Base-by-base conservation (phyloP, 2,329 filamentous ascomycete genomes). In the Metarhizium anisopliae region DNA sequence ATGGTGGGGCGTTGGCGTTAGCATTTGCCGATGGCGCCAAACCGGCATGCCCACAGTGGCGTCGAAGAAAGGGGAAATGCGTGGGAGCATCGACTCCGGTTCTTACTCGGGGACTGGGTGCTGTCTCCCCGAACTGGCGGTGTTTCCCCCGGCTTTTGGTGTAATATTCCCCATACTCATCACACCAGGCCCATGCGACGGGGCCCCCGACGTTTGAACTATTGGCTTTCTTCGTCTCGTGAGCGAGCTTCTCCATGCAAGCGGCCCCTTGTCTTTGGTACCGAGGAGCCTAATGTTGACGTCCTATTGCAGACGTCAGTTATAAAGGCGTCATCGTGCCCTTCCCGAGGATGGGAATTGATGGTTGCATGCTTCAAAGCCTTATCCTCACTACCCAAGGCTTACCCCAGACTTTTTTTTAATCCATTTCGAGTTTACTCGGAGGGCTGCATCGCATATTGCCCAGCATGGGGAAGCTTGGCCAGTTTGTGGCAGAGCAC, bases 401-500 rank as follows among this genome's bases (percentile, higher is more conserved):
- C 6, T 11, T 35, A 35, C 32, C 32, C 32, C 10, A 11, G 32
- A 35, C 32, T 7, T 35, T 35, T 35, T 11, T 35, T 35, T 35
- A 7, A 7, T 35, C 10, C 32, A 35, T 35, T 35, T 35, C 32
- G 7, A 35, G 32, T 11, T 35, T 35, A 11, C 32, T 35, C 10
- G 32, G 1, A 6, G 25, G 30, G 25, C 13, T 20, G 6, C 20
- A 20, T 16, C 16, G 16, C 42, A 20, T 7, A 40, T 52, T 50
- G 3, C 10, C 36, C 36, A 45, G 3, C 20, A 56, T 56, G 54
- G 18, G 18, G 43, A 53, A 53, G n/a, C 43, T 56, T 30, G 53
- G 38, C 10, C 51, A 38, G 7, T 36, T 30, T 13, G n/a, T 60
- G 52, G 56, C 51, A 49, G 60, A 55, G 29, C 47, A 60, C 53